Conservation (phyloP, 2,329 filamentous ascomycete species). For the Ceratocystis cacaofunesta region DNA sequence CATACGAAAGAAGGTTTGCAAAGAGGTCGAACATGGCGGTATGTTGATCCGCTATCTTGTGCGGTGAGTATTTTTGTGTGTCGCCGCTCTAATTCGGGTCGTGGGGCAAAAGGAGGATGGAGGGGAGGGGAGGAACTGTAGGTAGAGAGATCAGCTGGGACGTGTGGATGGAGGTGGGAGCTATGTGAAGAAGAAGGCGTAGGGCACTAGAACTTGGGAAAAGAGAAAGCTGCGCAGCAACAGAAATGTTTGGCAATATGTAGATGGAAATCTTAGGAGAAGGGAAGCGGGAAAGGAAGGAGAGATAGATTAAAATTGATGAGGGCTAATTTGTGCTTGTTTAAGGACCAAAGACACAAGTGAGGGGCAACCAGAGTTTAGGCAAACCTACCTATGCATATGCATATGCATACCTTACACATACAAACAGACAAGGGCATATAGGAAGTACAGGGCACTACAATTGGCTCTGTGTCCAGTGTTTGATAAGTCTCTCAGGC, state of each 20-base stretch:
- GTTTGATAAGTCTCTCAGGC: not conserved
- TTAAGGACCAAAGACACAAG: not conserved
- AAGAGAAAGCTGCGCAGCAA: too few relatives aligned
- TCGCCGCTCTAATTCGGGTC: not conserved
- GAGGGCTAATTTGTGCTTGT: not conserved
- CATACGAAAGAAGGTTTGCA: slow-evolving; percentile 64
- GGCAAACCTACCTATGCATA: too few relatives aligned
- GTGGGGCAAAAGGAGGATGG: not conserved
- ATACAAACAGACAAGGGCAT: not conserved
- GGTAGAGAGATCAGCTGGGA: not conserved
- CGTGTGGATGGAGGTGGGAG: not conserved
- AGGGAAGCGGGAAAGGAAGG: not conserved
- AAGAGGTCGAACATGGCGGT: slow-evolving; percentile 60
- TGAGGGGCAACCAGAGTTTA: not conserved
- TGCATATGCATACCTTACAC: not conserved
- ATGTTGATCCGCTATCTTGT: not conserved
- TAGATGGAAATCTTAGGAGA: not conserved
- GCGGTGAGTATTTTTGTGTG: not conserved
- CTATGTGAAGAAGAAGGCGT: not conserved
- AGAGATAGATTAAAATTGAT: not conserved
- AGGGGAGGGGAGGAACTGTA: not conserved
- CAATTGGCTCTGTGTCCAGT: not conserved
- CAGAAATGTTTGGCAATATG: too few relatives aligned
- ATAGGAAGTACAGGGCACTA: not conserved
- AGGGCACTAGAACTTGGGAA: too few relatives aligned